These are phyloP conservation scores for Chaetomidium leptoderma DNA, from an alignment of 495 filamentous ascomycete species.

Conservation along the genomic window DNA sequence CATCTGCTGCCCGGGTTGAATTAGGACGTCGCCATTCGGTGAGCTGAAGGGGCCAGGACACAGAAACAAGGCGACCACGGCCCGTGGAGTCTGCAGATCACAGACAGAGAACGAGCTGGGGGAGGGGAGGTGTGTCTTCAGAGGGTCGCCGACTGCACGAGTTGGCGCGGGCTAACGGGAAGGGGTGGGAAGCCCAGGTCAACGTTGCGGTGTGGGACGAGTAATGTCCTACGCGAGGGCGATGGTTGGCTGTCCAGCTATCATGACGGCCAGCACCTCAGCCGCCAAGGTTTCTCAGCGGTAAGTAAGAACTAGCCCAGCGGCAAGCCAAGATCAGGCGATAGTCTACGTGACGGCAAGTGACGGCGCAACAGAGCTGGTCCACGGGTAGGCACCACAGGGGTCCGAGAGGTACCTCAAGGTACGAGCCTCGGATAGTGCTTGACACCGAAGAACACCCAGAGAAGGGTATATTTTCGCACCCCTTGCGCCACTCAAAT, in stretches of 20 bases:
- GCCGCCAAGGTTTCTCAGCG: background rate
- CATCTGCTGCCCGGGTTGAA: no score
- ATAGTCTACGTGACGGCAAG: background rate
- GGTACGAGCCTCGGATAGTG: background rate
- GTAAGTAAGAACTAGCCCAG: background rate
- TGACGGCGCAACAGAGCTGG: background rate
- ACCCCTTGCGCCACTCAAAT: background rate
- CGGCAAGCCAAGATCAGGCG: background rate
- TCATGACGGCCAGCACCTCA: background rate
- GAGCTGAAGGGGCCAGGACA: no score
- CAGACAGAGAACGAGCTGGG: background rate
- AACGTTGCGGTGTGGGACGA: background rate
- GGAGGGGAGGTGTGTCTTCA: background rate
- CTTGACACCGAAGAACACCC: background rate
- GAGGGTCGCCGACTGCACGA: background rate
- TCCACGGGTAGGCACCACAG: background rate
- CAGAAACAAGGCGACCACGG: no score
- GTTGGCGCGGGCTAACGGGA: background rate
- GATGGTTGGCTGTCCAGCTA: background rate
- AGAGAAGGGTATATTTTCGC: background rate
- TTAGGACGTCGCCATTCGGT: no score
- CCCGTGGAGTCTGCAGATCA: background rate
- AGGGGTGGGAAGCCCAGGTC: background rate
- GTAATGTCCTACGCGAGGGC: background rate
- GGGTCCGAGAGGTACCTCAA: background rate